These are phyloP conservation scores for Phytophthora multivora DNA, from an alignment of 352 stramenopile genomes.

Conservation along the genomic window DNA sequence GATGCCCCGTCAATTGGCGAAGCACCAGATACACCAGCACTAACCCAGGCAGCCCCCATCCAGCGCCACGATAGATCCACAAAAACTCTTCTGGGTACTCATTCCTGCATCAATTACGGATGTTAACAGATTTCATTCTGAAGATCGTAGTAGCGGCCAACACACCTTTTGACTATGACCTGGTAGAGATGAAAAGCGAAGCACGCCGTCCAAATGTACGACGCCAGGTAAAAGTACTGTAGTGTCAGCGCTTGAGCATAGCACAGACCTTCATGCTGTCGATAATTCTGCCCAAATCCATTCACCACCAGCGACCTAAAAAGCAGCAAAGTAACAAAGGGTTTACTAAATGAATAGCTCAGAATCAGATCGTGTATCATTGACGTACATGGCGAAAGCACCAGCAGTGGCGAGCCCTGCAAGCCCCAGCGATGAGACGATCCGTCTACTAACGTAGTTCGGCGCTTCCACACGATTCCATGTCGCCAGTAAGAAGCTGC, in stretches of 20 bases:
- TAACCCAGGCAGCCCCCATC: conserved; percentile 70
- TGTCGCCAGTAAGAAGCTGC: conserved; percentile 67
- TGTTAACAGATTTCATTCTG: background rate
- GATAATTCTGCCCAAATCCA: conserved; percentile 48
- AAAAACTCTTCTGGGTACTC: conserved; percentile 75
- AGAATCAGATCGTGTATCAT: background rate
- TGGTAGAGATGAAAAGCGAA: conserved; percentile 89
- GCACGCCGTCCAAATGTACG: conserved; percentile 84
- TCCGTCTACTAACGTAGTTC: conserved; percentile 73
- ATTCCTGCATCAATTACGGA: conserved; percentile 41
- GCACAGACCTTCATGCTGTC: conserved; percentile 53
- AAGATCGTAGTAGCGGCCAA: background rate
- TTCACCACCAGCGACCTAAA: conserved; percentile 68
- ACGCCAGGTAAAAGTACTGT: conserved; percentile 85
- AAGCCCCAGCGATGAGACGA: conserved; percentile 72
- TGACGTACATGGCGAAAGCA: conserved; percentile 64
- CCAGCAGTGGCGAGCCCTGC: conserved; percentile 63
- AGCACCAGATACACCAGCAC: conserved; percentile 60
- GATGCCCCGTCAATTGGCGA: conserved; percentile 68
- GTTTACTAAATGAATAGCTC: background rate
- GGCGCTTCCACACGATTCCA: conserved; percentile 71
- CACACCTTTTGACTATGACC: conserved; percentile 78
- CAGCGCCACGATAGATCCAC: conserved; percentile 61
- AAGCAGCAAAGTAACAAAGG: background rate
- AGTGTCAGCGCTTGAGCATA: conserved; percentile 72